Conservation (phyloP, 768 basidiomycete species). For the Auricularia auricula-judae region DNA sequence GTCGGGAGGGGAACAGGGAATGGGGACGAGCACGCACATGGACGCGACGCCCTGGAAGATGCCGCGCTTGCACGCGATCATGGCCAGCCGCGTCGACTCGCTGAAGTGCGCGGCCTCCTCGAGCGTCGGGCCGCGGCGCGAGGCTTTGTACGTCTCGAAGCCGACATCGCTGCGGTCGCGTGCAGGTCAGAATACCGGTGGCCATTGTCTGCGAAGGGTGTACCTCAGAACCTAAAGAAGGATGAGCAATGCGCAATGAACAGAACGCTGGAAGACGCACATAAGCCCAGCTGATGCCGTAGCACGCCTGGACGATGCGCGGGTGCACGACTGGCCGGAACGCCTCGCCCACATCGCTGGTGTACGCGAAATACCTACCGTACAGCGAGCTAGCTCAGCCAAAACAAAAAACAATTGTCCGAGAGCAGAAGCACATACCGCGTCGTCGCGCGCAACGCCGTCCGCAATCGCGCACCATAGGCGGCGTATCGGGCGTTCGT, state of each 20-base stretch:
- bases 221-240: not conserved
- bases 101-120: conserved; percentile 60
- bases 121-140: conserved; percentile 52
- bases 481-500: conserved; percentile 63
- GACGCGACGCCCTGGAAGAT: conserved; percentile 75
- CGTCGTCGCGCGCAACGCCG: conserved; percentile 55
- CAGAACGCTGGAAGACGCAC: conserved; percentile 17
- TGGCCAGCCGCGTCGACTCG: conserved; percentile 54
- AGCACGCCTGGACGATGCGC: conserved; percentile 60
- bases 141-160: conserved; percentile 74
- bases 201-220: not conserved
- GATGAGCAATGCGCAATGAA: not conserved
- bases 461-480: conserved; percentile 67
- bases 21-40: conserved; percentile 37
- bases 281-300: conserved; percentile 76
- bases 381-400: not conserved
- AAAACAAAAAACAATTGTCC: conserved; percentile 14
- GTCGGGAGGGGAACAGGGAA: no score
- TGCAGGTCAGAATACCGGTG: not conserved
- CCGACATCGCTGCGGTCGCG: conserved; percentile 43
- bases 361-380: not conserved
- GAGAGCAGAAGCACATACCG: conserved; percentile 69
- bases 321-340: conserved; percentile 72
- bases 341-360: conserved; percentile 43
- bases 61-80: conserved; percentile 66